A percentile compares a stretch with the other conserved stretches of the same genome.
Evolutionary conservation across 805 yeast genomes (phyloP).

Genomic region (Monosporozyma servazzii): DNA sequence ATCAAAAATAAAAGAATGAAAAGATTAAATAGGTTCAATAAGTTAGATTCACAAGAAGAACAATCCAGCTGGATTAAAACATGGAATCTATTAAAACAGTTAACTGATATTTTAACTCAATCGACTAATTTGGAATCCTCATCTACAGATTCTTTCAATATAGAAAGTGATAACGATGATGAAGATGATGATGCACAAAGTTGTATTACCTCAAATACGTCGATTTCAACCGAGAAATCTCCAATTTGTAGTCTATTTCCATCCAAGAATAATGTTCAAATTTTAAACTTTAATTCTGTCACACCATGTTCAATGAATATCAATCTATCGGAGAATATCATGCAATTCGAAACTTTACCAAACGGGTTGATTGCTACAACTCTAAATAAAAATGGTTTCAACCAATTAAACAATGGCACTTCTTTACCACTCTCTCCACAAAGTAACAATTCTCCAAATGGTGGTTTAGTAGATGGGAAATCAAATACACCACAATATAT

Average conservation of each 20-base stretch:
- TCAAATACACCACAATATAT: constrained; percentile 1
- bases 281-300: constrained; percentile 11
- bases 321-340: constrained; percentile 15
- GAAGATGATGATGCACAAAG: background rate
- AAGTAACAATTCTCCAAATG: constrained; percentile 14
- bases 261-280: constrained; percentile 17
- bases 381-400: constrained; percentile 4
- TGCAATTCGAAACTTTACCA: constrained; percentile 17
- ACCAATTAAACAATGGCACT: constrained; percentile 3
- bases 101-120: constrained; percentile 11
- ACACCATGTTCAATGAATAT: constrained; percentile 26
- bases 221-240: background rate
- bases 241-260: constrained; percentile 16
- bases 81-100: constrained; percentile 8
- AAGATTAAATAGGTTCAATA: background rate
- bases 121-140: too few species aligned
- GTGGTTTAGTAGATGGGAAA: background rate
- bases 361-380: constrained; percentile 15
- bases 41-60: background rate
- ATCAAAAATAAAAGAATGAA: background rate
- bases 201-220: background rate
- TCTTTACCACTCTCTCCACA: constrained; percentile 17
- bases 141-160: background rate
- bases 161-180: background rate
- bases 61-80: constrained; percentile 2